Base-by-base conservation (phyloP, 1,139 yeast species). In the Blastobotrys indianensis region DNA sequence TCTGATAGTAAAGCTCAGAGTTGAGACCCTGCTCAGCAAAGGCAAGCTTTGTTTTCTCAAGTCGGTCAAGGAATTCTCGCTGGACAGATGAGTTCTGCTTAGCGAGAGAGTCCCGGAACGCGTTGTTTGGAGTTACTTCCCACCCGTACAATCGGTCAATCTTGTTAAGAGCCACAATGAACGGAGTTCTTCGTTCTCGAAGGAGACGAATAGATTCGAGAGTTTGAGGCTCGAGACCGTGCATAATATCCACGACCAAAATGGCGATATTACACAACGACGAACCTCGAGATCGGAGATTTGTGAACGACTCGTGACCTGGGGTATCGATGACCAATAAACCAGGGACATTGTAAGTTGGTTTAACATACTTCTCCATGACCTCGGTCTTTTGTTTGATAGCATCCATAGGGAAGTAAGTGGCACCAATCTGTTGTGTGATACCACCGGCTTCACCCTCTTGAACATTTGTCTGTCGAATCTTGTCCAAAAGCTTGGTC, bases 401-500 rank as follows among this genome's bases (percentile, higher is more conserved):
- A 36, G 97, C 87, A 31, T 85, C 94, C 58, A 92, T 90, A 50
- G 98, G 98, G 86, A 92, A 94, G 69, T 90, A 94, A 23, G 98
- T 94, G 44, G 99, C 99, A 79, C 99, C 99, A 65, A 92, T 92
- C 71, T 92, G 99, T 77, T 92, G 99, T 56, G 99, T 92, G 65
- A 92, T 94, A 75, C 99, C 99, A 75, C 99, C 99, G 48, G 98
- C 99, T 74, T 92, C 99, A 65, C 98, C 99, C 67, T 97, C 98
- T 75, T 92, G 99, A 51, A 92, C 99, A 62, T 92, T 92, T 41
- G 97, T 94, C 74, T 92, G 97, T 74, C 99, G 94, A 57, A 92
- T 82, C 69, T 92, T 94, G 66, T 92, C 99, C 65, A 92, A 76
- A 56, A 92, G 77, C 67, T 92, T 92, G 53, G 98, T 92, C 71